phyloP scores from a whole-genome alignment of 192 early-diverging fungal genomes.

The Neocallimastix lanati region DNA sequence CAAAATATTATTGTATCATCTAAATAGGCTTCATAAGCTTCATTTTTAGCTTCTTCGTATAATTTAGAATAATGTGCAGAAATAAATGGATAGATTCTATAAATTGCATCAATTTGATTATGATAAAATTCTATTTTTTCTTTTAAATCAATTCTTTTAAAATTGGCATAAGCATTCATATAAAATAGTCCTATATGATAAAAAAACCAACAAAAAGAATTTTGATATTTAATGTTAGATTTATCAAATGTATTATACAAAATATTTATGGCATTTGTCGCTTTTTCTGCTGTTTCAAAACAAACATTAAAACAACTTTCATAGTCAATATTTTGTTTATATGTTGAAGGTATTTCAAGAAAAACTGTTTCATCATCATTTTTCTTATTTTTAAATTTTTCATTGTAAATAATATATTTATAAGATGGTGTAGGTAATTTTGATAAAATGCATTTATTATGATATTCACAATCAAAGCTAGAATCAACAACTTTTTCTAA shows the following conservation, averaged over 20 bases:
- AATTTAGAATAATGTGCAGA: background rate
- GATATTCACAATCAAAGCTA: background rate
- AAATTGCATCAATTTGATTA: background rate
- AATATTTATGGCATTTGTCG: background rate
- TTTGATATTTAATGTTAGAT: background rate
- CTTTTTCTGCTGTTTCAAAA: background rate
- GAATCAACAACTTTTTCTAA: background rate
- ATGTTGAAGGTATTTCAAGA: background rate
- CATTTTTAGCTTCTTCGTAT: background rate
- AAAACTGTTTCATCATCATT: background rate
- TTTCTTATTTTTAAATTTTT: background rate
- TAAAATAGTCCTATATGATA: background rate
- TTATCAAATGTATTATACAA: background rate
- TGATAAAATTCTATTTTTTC: background rate
- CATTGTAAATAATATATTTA: background rate
- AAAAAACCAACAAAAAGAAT: background rate
- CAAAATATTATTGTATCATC: background rate
- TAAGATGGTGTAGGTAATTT: background rate
- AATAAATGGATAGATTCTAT: background rate
- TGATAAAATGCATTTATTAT: background rate
- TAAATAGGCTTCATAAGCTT: background rate
- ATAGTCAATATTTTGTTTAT: background rate
- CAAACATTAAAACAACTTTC: background rate
- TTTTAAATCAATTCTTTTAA: background rate
- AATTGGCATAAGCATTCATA: background rate